Percentiles rank a stretch among this genome's conserved stretches.
phyloP scores from a whole-genome alignment of 129 eudicot species.

The Cynara cardunculus region DNA sequence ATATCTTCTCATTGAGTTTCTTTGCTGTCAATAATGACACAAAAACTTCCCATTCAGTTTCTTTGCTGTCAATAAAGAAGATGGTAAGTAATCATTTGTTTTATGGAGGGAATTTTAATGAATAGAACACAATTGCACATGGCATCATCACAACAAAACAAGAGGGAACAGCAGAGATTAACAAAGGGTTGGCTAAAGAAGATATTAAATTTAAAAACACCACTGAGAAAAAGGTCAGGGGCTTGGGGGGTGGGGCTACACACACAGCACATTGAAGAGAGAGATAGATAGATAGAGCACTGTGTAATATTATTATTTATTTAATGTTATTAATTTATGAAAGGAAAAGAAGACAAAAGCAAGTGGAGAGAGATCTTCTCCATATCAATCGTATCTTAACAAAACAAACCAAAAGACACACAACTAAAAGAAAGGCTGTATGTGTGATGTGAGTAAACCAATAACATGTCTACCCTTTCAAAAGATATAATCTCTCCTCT shows the following conservation, averaged over 20 bases:
- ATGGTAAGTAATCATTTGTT: not conserved
- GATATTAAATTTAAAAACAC: slow-evolving; percentile 25
- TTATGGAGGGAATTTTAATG: slow-evolving; percentile 17
- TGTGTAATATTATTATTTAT: not conserved
- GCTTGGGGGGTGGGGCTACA: slow-evolving; percentile 15
- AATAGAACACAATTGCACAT: slow-evolving; percentile 23
- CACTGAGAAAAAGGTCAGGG: slow-evolving; percentile 25
- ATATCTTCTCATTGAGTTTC: slow-evolving; percentile 11
- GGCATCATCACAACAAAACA: slow-evolving; percentile 25
- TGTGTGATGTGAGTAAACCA: slow-evolving; percentile 19
- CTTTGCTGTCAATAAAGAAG: slow-evolving; percentile 10
- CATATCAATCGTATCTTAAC: slow-evolving; percentile 32
- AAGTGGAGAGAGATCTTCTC: slow-evolving; percentile 40
- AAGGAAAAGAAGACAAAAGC: slow-evolving; percentile 32
- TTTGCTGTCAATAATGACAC: slow-evolving; percentile 13
- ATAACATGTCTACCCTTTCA: slow-evolving; percentile 21
- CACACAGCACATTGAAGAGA: slow-evolving; percentile 30
- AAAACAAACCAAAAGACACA: slow-evolving; percentile 29
- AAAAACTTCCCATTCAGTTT: slow-evolving; percentile 25
- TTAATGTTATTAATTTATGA: not conserved
- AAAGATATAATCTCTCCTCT: slow-evolving; percentile 15
- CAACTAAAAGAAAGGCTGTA: not conserved
- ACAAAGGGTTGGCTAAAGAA: too few species aligned
- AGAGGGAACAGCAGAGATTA: slow-evolving; percentile 27
- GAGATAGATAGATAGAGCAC: not conserved